Evolutionary conservation across 208 protist genomes (phyloP), one percentile per base, ranked within the genome.

Genomic region (Lotmaria passim): DNA sequence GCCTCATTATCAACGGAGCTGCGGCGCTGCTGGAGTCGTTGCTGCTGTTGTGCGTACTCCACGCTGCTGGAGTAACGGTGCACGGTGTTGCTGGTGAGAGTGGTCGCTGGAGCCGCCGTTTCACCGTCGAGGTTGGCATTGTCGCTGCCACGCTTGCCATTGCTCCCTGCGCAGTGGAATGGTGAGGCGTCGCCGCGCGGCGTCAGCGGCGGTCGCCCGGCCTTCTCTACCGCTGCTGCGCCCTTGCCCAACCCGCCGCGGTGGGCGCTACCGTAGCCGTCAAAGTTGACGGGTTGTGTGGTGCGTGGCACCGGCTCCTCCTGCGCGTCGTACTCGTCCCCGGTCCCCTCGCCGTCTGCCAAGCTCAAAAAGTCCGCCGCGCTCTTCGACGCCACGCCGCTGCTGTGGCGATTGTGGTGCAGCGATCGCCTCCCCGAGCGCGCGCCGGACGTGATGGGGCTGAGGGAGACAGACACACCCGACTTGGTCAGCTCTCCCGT

Each of bases 401-500:
- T 74, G 58, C 48, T 17, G 28, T 46, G 60, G 31, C 60, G 60
- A 0, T 30, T 34, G 39, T 66, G 44, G 19, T 53, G 69, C 51
- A 36, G 23, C 43, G 60, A 50, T 52, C 48, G 52, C 41, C 57
- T 47, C 3, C 7, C 60, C 0, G 60, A 66, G 4, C 60, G 60
- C 17, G 60, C 33, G 19, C 60, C 60, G 3, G 69, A 66, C 10
- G 69, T 76, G 69, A 72, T 66, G 19, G 64, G 58, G 34, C 62
- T 70, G 46, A 70, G 61, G 15, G 62, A 72, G 21, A 76, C 51
- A 1, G 69, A 81, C 17, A 73, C 41, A 26, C 41, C 60, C 0
- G 50, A 64, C 58, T 69, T 59, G 3, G 47, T 61, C 39, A 76
- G 34, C 43, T 66, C 50, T 17, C 50, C 65, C 8, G 44, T 66